A percentile compares a stretch with the other conserved stretches of the same genome.
Conservation (phyloP, 2,329 filamentous ascomycete species). For the Colletotrichum sp. region DNA sequence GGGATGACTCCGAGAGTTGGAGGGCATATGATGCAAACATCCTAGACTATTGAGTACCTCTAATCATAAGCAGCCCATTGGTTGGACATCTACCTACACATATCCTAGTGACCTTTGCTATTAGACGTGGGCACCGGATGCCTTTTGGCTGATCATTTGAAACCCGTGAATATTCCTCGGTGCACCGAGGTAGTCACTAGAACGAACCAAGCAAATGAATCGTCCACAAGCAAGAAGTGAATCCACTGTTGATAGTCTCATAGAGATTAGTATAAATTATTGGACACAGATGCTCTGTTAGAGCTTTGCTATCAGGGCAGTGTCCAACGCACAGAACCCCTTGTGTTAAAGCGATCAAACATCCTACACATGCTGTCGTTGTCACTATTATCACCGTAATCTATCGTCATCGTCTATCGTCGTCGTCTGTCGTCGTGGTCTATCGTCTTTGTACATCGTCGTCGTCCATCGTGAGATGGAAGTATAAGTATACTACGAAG, state of each 20-base stretch:
- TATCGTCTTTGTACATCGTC: no score
- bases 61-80: background rate
- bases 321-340: no score
- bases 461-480: no score
- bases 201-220: background rate
- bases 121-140: background rate
- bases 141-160: background rate
- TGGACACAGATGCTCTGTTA: fast-evolving
- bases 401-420: no score
- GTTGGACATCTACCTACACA: background rate
- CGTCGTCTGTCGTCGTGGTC: no score
- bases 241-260: background rate
- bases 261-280: background rate
- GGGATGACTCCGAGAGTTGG: background rate
- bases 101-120: background rate
- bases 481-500: no score
- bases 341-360: no score
- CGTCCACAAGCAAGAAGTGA: background rate
- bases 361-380: no score
- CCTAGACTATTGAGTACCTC: background rate
- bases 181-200: background rate
- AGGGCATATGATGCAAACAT: background rate
- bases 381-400: no score
- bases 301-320: fast-evolving
- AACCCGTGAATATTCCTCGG: background rate